Base-by-base conservation (phyloP, 2,329 filamentous ascomycete species). In the Verticillium longisporum region DNA sequence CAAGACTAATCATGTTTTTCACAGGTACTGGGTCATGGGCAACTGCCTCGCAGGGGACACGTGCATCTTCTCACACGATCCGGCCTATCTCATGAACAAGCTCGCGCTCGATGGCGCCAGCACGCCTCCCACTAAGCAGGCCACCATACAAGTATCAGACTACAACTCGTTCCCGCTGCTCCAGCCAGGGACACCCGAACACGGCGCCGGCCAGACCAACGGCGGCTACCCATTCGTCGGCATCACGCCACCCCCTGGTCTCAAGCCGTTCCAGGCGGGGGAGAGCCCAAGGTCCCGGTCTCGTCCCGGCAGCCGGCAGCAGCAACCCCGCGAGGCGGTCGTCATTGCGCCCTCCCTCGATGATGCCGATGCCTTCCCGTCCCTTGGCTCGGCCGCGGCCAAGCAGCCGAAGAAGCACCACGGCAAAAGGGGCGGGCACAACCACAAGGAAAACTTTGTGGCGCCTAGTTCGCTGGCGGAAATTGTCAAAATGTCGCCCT, bases 11-110 rank as follows among this genome's bases (percentile, higher is more conserved):
- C 56, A 26, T 26, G 26, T n/a, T n/a, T n/a, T 62, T 21, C 65
- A 55, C 69, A 95, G 91, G 73, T 98, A 98, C 73, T 99, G 93
- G 91, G 83, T 99, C 59, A 92, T 92, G 78, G 95, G 95, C 1
- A 97, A 94, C 69, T 99, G 95, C 72, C 83, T 99, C 37, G 95
- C 95, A 21, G 94, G 95, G 38, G 89, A 92, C 61, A 93, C 92
- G 3, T 99, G 95, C 74, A 91, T 97, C 62, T 99, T 99, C 78
- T 98, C 94, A 14, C 95, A 99, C 74, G 95, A 99, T 68, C 95
- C 95, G 2, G 87, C 92, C 1, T 86, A 92, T 66, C 83, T 97
- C 14, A 87, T 97, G 77, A 92, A 89, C 69, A 90, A 90, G 67
- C 83, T 99, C 65, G 86, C 83, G 36, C 76, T 97, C 14, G 89